Evolutionary conservation across 257 asterid genomes (phyloP), one percentile per base, ranked within the genome.

Genomic region (Solanum peruvianum): DNA sequence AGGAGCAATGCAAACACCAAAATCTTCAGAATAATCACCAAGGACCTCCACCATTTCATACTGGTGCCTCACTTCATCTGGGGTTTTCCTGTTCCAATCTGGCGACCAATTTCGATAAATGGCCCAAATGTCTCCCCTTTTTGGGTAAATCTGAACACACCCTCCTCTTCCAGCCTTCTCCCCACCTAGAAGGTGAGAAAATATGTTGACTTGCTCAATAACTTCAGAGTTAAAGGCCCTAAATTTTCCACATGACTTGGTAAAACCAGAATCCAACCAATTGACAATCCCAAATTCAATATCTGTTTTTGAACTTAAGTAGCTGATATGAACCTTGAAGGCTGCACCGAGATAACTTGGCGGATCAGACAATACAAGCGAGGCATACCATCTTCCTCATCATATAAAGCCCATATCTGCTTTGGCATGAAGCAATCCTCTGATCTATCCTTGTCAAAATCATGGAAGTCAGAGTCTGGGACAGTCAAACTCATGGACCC

Each of bases 351-450:
- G 88, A 96, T 89, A 83, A 96, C 93, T 82, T 95, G 93, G 44
- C 99, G 99, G 89, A 97, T 94, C 89, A 95, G 92, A 91, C 99
- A 97, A 87, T 97, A 97, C 87, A 97, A 89, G 67, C 99, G 99
- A 73, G 99, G 99, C 99, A 97, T 97, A 33, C 99, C 98, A 82
- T 97, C 99, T 90, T 96, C 99, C 91, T 97, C 99, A 44, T 96
- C 99, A 86, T 97, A 97, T 77, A 97, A 86, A 86, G 98, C 99
- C 99, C 99, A 97, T 90, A 97, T 93, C 90, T 97, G 99, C 90
- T 96, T 95, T 4, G 98, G 95, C 89, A 92, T 94, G 87, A 97
- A 97, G 94, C 98, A 95, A 88, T 93, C 98, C 90, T 97, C 99
- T 33, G 94, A 90, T 80, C 99, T 91, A 87, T 95, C 98, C 90